Percentiles rank a stretch among this genome's conserved stretches.
These are phyloP conservation scores for Microsporum canis DNA, from an alignment of 2,329 filamentous ascomycete genomes.

Conservation along the genomic window DNA sequence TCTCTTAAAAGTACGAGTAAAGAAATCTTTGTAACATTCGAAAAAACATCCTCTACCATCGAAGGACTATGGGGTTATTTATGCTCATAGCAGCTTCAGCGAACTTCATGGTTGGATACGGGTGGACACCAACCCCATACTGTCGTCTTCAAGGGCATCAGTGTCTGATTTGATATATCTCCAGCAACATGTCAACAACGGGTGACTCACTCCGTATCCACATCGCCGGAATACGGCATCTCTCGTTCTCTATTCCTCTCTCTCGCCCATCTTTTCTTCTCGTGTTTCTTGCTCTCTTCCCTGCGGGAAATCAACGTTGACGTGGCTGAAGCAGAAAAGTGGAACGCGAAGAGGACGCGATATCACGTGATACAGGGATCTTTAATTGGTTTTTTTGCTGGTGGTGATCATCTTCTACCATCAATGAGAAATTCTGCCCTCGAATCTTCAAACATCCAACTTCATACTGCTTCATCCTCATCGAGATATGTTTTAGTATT, in stretches of 20 bases:
- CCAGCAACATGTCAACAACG: background rate
- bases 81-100: background rate
- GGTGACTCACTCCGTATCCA: background rate
- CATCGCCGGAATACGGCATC: background rate
- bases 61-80: background rate
- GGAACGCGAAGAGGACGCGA: background rate
- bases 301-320: background rate
- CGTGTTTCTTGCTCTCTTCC: background rate
- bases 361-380: background rate
- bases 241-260: background rate
- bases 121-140: background rate
- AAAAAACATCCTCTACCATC: background rate
- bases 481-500: constrained; percentile 50
- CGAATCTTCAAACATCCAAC: constrained; percentile 44
- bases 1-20: no score
- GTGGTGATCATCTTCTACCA: constrained; percentile 46
- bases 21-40: background rate
- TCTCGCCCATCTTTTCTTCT: background rate
- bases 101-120: background rate
- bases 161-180: background rate
- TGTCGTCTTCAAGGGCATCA: no score
- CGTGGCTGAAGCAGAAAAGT: background rate
- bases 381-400: background rate
- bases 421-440: constrained; percentile 46
- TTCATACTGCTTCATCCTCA: constrained; percentile 43